Base-by-base conservation (phyloP, 2,329 filamentous ascomycete species). In the Xylaria arbuscula region DNA sequence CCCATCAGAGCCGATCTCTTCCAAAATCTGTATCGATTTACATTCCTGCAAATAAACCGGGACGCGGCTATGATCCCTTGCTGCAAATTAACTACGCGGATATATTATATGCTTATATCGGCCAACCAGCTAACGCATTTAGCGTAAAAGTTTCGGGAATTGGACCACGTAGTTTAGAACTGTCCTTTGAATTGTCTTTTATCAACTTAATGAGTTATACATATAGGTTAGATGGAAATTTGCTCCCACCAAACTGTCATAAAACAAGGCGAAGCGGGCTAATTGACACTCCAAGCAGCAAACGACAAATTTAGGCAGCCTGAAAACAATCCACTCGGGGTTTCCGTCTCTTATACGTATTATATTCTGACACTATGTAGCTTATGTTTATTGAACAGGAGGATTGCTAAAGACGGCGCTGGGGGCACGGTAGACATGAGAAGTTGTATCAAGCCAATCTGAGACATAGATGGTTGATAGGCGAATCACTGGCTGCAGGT, bases 261-360 rank as follows among this genome's bases (percentile, higher is more conserved):
- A 28, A 28, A 28, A 28, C 28, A 28, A 28, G 28, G 28, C 28
- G 28, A 28, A 5, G 28, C 28, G 57, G 45, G 10, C 13, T 47
- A 19, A 58, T 59, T 48, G 56, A 50, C 28, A 22, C 58, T n/a
- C 38, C 4, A 11, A 38, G 7, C 56, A 40, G 42, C 42, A 32
- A 32, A 58, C 45, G 47, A 54, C 47, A 36, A 45, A 28, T n/a
- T 7, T 45, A 45, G 17, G 40, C 4, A 17, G n/a, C n/a, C 17
- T 60, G 56, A 50, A 42, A 28, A 56, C 22, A 32, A 38, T 32
- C 40, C 40, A 24, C 17, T 62, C 64, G 64, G 58, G 40, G 45
- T 10, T 24, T 45, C 51, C 58, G 58, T 19, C 56, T n/a, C 53
- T 50, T 36, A 55, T 51, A 32, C 36, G 45, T n/a, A 28, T 28